phyloP scores from a whole-genome alignment of 306 rosid species.

The Trifolium pratense region DNA sequence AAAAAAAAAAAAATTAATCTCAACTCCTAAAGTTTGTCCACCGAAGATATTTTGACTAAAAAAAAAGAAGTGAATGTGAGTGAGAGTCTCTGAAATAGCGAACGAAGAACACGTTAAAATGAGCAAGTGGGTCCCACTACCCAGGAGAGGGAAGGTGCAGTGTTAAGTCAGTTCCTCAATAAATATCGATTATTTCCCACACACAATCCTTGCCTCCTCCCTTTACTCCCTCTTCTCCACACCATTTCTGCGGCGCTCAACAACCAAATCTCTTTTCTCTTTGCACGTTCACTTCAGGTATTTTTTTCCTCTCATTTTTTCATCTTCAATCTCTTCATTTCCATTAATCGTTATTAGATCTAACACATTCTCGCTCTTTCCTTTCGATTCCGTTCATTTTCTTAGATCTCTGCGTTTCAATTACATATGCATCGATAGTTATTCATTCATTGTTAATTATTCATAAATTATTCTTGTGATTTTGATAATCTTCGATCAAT shows the following conservation, averaged over 20 bases:
- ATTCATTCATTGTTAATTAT: neutral
- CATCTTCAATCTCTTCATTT: neutral
- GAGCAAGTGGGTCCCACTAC: constrained; percentile 2
- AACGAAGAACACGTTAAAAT: constrained; percentile 1
- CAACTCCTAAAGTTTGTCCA: too few relatives aligned
- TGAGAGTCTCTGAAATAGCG: neutral
- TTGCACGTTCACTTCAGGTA: constrained; percentile 19
- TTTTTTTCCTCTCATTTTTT: neutral
- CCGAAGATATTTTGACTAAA: too few relatives aligned
- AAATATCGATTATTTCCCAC: neutral
- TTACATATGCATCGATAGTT: neutral
- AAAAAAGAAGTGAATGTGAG: neutral
- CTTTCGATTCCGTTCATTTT: neutral
- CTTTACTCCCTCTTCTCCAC: neutral
- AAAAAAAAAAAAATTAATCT: too few relatives aligned
- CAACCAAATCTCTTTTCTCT: neutral
- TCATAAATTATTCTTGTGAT: neutral
- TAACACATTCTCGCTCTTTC: neutral
- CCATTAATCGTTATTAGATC: neutral
- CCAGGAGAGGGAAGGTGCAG: neutral
- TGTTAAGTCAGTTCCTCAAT: neutral
- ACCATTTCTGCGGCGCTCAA: constrained; percentile 15
- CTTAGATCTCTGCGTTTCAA: constrained; percentile 7
- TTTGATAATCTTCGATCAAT: neutral
- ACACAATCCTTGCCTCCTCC: neutral